Evolutionary conservation across 345 rosid species (phyloP), one percentile per base, ranked within the genome.

Genomic region (Camelina hispida): DNA sequence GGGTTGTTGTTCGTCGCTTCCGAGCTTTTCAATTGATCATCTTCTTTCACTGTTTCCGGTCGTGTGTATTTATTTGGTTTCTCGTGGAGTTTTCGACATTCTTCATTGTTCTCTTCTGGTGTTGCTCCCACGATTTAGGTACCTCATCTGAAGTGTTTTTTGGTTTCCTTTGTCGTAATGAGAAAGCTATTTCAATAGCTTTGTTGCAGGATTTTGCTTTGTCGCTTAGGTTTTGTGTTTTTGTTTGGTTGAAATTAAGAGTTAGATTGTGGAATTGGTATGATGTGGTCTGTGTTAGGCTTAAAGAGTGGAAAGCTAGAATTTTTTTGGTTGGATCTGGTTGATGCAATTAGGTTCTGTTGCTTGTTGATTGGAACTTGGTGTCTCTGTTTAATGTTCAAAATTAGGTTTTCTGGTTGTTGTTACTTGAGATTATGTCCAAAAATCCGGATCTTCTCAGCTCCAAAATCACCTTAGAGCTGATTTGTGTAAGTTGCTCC

Each of bases 91-190:
- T 69, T 43, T 53, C 16, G 18, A 60, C 54, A 68, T 60, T 60
- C 16, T 6, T 32, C 52, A 8, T 34, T 64, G 42, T 35, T 66
- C 51, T 59, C 11, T 42, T 15, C 22, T 52, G 79, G 70, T 54
- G 22, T 69, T 62, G 5, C 66, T 62, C 34, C 40, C 50, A 53
- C 79, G 63, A 53, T 30, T 30, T 8, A 68, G 75, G 75, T 76
- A 62, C 65, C 12, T 40, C 12, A 15, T 54, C 16, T 1, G 30
- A 55, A 15, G 65, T 64, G 47, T 40, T 55, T 7, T 64, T 66
- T 2, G 32, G 12, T 59, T 28, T 58, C 15, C 1, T 4, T 11
- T 61, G 10, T 52, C 12, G 69, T 15, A 62, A 53, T 61, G 42
- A 35, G 15, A 38, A 77, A 71, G 1, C 23, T 69, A 3, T 71